A percentile compares a stretch with the other conserved stretches of the same genome.
Conservation (phyloP, 768 basidiomycete genomes). For the Paxillus involutus region DNA sequence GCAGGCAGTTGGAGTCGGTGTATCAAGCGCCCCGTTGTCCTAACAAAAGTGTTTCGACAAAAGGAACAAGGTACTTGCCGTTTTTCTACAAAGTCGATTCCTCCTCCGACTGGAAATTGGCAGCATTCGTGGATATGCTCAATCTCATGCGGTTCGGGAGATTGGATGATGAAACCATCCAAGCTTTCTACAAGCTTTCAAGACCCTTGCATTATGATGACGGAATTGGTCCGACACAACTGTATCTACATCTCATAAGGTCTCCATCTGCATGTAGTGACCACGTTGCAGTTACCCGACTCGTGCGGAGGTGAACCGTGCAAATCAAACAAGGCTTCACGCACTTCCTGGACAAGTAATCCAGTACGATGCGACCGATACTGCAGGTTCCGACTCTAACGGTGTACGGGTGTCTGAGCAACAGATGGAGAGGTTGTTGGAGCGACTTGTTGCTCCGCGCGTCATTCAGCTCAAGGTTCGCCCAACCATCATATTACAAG, state of each 20-base stretch:
- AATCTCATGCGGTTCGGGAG: slow-evolving; percentile 84
- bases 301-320: slow-evolving; percentile 66
- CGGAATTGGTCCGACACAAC: slow-evolving; percentile 77
- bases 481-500: background rate
- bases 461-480: slow-evolving; percentile 48
- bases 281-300: slow-evolving; percentile 57
- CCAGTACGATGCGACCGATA: slow-evolving; percentile 47
- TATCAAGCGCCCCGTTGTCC: slow-evolving; percentile 50
- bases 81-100: background rate
- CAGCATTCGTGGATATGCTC: slow-evolving; percentile 80
- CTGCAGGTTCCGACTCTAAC: slow-evolving; percentile 44
- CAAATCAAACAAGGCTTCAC: slow-evolving; percentile 56
- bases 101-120: background rate
- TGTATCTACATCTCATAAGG: slow-evolving; percentile 44
- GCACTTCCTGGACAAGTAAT: slow-evolving; percentile 38
- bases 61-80: slow-evolving; percentile 64
- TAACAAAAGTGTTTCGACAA: slow-evolving; percentile 84
- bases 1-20: slow-evolving; percentile 70
- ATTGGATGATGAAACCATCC: slow-evolving; percentile 41
- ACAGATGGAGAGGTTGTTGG: slow-evolving; percentile 46
- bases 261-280: background rate
- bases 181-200: slow-evolving; percentile 54
- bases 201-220: slow-evolving; percentile 64
- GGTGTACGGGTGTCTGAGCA: slow-evolving; percentile 34
- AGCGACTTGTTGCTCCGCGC: slow-evolving; percentile 60